Conservation (phyloP, 225 moss, liverwort and hornwort species). For the Anthoceros angustus region DNA sequence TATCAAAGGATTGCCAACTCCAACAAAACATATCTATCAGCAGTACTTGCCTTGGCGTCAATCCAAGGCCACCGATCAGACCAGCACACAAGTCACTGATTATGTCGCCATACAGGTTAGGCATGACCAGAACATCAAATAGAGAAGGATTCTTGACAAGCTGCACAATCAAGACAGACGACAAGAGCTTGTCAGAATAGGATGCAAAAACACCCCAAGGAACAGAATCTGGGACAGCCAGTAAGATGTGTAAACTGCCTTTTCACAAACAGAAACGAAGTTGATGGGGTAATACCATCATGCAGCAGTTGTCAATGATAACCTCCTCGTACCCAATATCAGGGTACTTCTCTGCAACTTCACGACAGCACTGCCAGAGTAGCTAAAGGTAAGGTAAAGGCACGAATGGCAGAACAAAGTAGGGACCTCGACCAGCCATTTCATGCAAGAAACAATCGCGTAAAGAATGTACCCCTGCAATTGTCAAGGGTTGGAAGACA, state of each 20-base stretch:
- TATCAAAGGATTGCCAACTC: no score
- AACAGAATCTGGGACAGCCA: background rate
- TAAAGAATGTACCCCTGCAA: no score
- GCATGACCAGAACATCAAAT: slow-evolving; percentile 94
- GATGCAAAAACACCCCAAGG: background rate
- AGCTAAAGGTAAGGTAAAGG: no score
- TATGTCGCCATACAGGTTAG: slow-evolving; percentile 94
- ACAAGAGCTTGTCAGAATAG: background rate
- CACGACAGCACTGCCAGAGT: slow-evolving; percentile 90
- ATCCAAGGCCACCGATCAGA: slow-evolving; percentile 75
- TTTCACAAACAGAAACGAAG: background rate
- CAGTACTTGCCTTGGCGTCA: slow-evolving; percentile 79
- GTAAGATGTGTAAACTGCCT: background rate
- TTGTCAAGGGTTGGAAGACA: background rate
- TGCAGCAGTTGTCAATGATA: slow-evolving; percentile 98
- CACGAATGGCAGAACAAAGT: no score
- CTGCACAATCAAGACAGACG: slow-evolving; percentile 15
- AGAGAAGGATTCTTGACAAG: slow-evolving; percentile 91
- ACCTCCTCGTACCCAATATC: slow-evolving; percentile 88
- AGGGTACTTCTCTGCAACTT: slow-evolving; percentile 65
- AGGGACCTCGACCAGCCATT: no score
- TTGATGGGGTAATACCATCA: slow-evolving; percentile 60
- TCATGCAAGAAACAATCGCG: no score
- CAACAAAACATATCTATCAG: slow-evolving; percentile 84
- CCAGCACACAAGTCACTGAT: slow-evolving; percentile 96